Evolutionary conservation across 345 rosid species (phyloP).

Genomic region (Euphorbia tirucalli): DNA sequence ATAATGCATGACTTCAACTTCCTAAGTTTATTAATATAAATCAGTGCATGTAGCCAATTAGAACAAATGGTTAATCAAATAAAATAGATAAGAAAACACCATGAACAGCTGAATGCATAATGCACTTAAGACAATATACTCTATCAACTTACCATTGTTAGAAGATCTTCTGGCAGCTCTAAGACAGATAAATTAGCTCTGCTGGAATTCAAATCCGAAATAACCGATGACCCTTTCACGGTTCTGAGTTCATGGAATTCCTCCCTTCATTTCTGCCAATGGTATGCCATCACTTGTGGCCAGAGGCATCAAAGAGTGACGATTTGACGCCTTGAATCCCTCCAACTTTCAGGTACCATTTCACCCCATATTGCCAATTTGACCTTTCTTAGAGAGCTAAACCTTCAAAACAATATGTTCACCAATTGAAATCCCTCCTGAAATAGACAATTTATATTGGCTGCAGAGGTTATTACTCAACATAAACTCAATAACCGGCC

Average conservation of each 20-base stretch:
- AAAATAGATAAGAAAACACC: slow-evolving; percentile 1
- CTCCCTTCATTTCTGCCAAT: background rate
- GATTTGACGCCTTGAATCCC: background rate
- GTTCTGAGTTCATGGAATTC: slow-evolving; percentile 1
- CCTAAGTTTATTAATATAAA: background rate
- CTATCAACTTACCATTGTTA: slow-evolving; percentile 63
- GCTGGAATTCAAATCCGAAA: slow-evolving; percentile 8
- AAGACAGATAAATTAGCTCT: slow-evolving; percentile 32
- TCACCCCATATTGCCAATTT: slow-evolving; percentile 9
- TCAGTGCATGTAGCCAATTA: background rate
- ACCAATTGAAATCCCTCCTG: slow-evolving; percentile 10
- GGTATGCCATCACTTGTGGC: slow-evolving; percentile 9
- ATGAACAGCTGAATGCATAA: background rate
- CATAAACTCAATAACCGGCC: slow-evolving; percentile 4
- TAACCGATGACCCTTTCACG: background rate
- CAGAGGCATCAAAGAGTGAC: slow-evolving; percentile 5
- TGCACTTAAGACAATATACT: background rate
- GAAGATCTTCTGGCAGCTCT: slow-evolving; percentile 85
- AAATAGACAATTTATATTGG: slow-evolving; percentile 4
- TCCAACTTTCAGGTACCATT: background rate
- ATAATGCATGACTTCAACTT: background rate
- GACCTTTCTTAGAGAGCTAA: background rate
- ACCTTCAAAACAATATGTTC: slow-evolving; percentile 10
- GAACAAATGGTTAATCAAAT: background rate
- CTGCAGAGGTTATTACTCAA: background rate